A percentile compares a stretch with the other conserved stretches of the same genome.
Evolutionary conservation across 2,329 filamentous ascomycete species (phyloP).

Genomic region (Fusarium sp.): DNA sequence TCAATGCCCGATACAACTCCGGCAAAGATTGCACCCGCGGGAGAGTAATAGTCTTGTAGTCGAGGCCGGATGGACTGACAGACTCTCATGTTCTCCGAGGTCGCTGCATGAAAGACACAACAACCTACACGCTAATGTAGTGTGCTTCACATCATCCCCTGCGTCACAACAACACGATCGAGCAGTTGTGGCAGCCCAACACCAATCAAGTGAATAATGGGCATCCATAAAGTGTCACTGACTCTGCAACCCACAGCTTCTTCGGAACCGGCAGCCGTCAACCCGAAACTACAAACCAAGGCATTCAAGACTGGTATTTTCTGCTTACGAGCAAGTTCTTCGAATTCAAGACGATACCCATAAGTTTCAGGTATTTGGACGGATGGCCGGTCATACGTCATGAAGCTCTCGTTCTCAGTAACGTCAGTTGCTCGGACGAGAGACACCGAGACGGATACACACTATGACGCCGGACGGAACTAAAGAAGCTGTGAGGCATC

Average conservation of each 20-base stretch:
- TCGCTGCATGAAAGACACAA: conserved; percentile 17
- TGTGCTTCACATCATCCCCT: conserved; percentile 30
- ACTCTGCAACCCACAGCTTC: conserved; percentile 25
- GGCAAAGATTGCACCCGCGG: not conserved
- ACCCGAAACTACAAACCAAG: conserved; percentile 13
- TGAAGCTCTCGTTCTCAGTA: not conserved
- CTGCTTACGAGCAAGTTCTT: not conserved
- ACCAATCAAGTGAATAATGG: not conserved
- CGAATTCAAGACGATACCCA: not conserved
- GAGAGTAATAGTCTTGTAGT: not conserved
- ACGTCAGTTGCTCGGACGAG: not conserved
- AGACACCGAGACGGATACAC: not conserved
- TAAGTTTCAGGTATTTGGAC: not conserved
- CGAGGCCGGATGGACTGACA: not conserved
- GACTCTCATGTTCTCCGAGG: conserved; percentile 7
- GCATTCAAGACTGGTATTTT: not conserved
- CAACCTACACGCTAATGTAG: not conserved
- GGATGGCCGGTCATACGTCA: not conserved
- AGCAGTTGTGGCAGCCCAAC: conserved; percentile 9
- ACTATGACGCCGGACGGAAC: not conserved
- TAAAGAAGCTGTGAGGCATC: not conserved
- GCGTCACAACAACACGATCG: conserved; percentile 26
- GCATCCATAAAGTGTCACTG: conserved; percentile 19
- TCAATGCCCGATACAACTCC: not conserved
- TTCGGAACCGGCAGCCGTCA: conserved; percentile 24